Base-by-base conservation (phyloP, 2,329 filamentous ascomycete species). In the Hypomyces perniciosus region DNA sequence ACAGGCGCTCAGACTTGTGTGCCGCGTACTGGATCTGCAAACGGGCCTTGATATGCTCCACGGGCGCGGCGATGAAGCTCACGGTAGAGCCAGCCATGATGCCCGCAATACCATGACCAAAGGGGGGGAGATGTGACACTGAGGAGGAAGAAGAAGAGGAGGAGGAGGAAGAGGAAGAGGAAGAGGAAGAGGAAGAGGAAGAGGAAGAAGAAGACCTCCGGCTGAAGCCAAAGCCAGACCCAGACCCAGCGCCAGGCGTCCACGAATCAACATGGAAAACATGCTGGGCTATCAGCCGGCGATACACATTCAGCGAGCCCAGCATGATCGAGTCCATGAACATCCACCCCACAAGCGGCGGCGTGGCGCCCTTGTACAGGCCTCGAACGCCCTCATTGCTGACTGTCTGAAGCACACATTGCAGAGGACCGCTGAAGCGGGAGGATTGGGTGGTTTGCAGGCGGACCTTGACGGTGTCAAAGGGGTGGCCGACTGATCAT, bases 391-490 rank as follows among this genome's bases (percentile, higher is more conserved):
- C 92, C 69, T 99, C 93, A 65, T 90, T 86, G 54, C 86, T 82
- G 29, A 97, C 58, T 8, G 93, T 99, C 67, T 92, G 85, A 50
- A 87, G 68, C 8, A 96, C 73, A 65, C 93, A 97, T 68, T 96
- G 85, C 31, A 95, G 67, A 1, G 93, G 91, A 0, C 93, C 93
- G 56, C 77, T 77, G 76, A 99, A 99, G 60, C 88, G 90, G 2
- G 82, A 68, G 44, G 79, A 69, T 59, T 86, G 77, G 30, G 89
- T 90, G 3, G 92, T 97, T 68, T 99, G 93, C 13, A 99, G 77
- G 31, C 93, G 89, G 48, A 97, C 92, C 72, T 99, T 99, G 68
- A 99, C 83, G 0, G 93, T 97, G 70, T 99, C 93, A 72, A 99
- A 97, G 27, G 88, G 82, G 62, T 85, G 82, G 52, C 82, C 82